phyloP scores from a whole-genome alignment of 768 basidiomycete species.

The Cystobasidium tubakii region DNA sequence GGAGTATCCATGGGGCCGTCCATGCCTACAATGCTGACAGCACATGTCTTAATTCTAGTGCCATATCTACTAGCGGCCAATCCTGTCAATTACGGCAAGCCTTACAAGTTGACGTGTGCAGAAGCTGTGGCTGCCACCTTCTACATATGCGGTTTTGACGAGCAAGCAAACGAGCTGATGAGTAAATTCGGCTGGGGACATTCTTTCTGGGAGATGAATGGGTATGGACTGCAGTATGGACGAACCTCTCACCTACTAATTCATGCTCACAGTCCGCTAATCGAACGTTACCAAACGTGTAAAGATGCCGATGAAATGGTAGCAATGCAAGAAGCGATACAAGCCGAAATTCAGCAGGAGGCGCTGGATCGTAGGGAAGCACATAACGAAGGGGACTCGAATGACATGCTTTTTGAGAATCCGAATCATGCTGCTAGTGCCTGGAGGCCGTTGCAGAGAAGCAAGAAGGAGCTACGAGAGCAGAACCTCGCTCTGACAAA shows the following conservation, averaged over 20 bases:
- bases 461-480: conserved; percentile 6
- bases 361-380: conserved; percentile 39
- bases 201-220: conserved; percentile 79
- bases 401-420: conserved; percentile 44
- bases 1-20: not conserved
- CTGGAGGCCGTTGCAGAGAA: conserved; percentile 20
- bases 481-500: not conserved
- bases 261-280: conserved; percentile 54
- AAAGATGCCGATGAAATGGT: conserved; percentile 59
- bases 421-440: conserved; percentile 41
- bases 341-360: conserved; percentile 51
- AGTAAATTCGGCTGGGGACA: conserved; percentile 84
- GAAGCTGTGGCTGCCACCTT: conserved; percentile 75
- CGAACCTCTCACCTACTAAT: no score
- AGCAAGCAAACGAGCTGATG: conserved; percentile 71
- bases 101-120: conserved; percentile 90
- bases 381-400: conserved; percentile 38
- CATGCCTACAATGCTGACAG: not conserved
- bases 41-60: conserved; percentile 55
- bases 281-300: conserved; percentile 74
- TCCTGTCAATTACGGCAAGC: conserved; percentile 95
- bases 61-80: conserved; percentile 93
- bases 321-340: conserved; percentile 56
- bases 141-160: conserved; percentile 80
- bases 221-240: no score